phyloP scores from a whole-genome alignment of 2,329 filamentous ascomycete species.

The Dryadomyces quercus-mongolicae region DNA sequence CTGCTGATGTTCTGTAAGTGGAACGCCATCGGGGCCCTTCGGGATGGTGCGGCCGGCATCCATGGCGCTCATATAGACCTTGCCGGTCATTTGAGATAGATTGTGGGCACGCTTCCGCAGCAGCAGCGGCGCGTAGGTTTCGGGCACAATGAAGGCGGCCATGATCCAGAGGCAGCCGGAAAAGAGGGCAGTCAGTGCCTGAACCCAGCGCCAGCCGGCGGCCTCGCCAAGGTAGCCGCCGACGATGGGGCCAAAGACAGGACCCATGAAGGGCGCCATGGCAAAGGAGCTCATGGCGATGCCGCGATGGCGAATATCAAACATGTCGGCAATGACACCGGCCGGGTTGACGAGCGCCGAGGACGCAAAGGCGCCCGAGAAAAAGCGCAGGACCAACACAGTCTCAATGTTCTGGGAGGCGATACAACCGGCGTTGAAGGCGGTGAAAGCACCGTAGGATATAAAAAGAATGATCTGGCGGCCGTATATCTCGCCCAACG shows the following conservation, averaged over 20 bases:
- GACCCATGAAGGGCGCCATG: slow-evolving; percentile 74
- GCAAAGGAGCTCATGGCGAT: slow-evolving; percentile 52
- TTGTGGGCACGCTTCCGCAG: slow-evolving; percentile 38
- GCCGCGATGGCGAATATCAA: slow-evolving; percentile 39
- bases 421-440: slow-evolving; percentile 4
- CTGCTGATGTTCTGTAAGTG: not conserved
- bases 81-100: slow-evolving; percentile 27
- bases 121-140: slow-evolving; percentile 28
- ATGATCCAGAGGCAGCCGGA: slow-evolving; percentile 16
- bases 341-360: slow-evolving; percentile 50
- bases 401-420: slow-evolving; percentile 34
- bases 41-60: not conserved
- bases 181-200: slow-evolving; percentile 9
- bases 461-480: slow-evolving; percentile 4
- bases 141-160: slow-evolving; percentile 11
- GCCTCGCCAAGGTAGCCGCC: slow-evolving; percentile 19
- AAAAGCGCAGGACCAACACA: slow-evolving; percentile 54
- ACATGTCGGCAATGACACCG: slow-evolving; percentile 53
- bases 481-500: slow-evolving; percentile 13
- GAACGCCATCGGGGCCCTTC: not conserved
- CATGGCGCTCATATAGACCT: slow-evolving; percentile 18
- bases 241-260: slow-evolving; percentile 37
- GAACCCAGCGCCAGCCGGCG: slow-evolving; percentile 19
- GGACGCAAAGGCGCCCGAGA: slow-evolving; percentile 49
- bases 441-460: slow-evolving; percentile 2